A percentile compares a stretch with the other conserved stretches of the same genome.
Conservation (phyloP, 306 rosid species). For the Cicer chorassanicum region DNA sequence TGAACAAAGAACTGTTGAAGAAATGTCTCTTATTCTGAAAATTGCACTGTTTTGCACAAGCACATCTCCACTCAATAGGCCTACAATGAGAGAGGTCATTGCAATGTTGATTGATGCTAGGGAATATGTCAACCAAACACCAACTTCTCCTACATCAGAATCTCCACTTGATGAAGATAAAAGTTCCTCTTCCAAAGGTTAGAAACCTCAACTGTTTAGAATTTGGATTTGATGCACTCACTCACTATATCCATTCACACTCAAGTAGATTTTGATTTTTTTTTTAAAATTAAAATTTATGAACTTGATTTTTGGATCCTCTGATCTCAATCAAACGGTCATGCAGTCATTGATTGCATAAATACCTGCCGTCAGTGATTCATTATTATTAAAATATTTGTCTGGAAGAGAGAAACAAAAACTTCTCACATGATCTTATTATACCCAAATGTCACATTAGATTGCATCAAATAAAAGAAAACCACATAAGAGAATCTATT, state of each 20-base stretch:
- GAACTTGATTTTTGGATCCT: too few species aligned
- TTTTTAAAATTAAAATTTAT: too few species aligned
- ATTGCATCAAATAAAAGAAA: background rate
- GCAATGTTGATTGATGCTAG: conserved; percentile 79
- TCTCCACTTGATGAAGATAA: conserved; percentile 63
- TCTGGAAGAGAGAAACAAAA: background rate
- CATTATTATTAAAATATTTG: background rate
- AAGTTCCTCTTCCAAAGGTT: conserved; percentile 61
- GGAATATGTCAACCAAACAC: conserved; percentile 56
- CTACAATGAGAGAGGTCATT: conserved; percentile 85
- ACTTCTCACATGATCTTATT: background rate
- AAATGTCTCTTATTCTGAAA: conserved; percentile 76
- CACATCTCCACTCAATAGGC: conserved; percentile 72
- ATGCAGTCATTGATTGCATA: too few species aligned
- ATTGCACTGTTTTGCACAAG: conserved; percentile 81
- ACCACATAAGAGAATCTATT: background rate
- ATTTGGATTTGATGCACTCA: too few species aligned
- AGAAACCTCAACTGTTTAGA: conserved; percentile 35
- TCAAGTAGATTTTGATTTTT: too few species aligned
- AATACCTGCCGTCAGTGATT: too few species aligned
- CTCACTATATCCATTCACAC: too few species aligned
- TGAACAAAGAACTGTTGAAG: conserved; percentile 55
- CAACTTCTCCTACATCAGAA: conserved; percentile 71
- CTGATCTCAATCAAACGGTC: too few species aligned
- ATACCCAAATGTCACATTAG: background rate